Base-by-base conservation (phyloP, 345 rosid species). In the Populus deltoides region DNA sequence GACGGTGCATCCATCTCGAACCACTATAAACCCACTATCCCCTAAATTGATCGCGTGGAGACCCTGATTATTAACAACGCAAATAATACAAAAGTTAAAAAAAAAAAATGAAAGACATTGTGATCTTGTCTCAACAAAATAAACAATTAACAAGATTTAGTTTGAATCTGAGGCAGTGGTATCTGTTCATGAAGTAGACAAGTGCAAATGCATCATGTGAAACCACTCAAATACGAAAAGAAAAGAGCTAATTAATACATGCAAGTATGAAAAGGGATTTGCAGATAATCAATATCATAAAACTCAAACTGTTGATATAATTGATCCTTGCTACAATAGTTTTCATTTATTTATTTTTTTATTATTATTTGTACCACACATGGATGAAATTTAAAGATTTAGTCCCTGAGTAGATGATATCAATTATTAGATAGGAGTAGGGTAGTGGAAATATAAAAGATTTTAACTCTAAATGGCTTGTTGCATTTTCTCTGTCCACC, bases 11-110 rank as follows among this genome's bases (percentile, higher is more conserved):
- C 99, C 99, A 87, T 92, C 97, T 63, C 99, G 91, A 72, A 96
- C 92, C 71, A 96, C 99, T 88, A 93, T 87, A 90, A 96, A 96
- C 29, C 99, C 99, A 86, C 99, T 96, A 81, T 96, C 99, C 24
- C 99, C 99, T 76, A 96, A 77, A 81, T 96, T 96, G 73, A 96
- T 85, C 17, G 99, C 97, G 57, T 84, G 86, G 53, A 92, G 88
- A 68, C 94, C 94, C 94, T 92, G 59, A 79, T 7, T 17, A 51
- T 18, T 55, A 49, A 33, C 53, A 67, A 51, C 2, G 17, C 43
- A 76, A 18, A 66, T 10, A 59, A 75, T 25, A 33, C 6, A 25
- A 70, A 4, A 17, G 49, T 16, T 36, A 68, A 69, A n/a, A 18
- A 69, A n/a, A 18, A 38, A 38, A 65, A 27, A 27, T 31, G 6